A percentile compares a stretch with the other conserved stretches of the same genome.
phyloP scores from a whole-genome alignment of 805 yeast species.

The Lipomyces sp. region DNA sequence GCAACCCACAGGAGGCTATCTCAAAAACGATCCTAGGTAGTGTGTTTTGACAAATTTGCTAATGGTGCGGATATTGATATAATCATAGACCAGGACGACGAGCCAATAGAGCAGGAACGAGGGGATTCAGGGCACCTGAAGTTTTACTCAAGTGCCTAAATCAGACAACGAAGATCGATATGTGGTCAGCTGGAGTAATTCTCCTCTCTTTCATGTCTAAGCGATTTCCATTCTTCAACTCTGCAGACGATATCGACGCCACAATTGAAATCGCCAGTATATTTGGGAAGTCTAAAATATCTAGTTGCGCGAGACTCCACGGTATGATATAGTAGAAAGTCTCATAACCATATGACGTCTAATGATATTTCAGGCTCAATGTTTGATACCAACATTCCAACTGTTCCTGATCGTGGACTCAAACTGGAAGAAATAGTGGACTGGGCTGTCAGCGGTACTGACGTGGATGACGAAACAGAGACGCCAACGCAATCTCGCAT shows the following conservation, averaged over 20 bases:
- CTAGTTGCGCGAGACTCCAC: constrained; percentile 78
- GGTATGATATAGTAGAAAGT: constrained; percentile 51
- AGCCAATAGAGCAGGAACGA: constrained; percentile 95
- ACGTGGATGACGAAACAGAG: constrained; percentile 13
- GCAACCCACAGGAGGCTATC: constrained; percentile 64
- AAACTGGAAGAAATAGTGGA: constrained; percentile 52
- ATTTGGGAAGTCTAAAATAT: constrained; percentile 76
- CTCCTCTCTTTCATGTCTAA: constrained; percentile 75
- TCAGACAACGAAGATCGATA: constrained; percentile 80
- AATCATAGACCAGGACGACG: constrained; percentile 66
- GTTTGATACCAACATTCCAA: constrained; percentile 66
- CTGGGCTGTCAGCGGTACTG: constrained; percentile 42
- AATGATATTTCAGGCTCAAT: constrained; percentile 53
- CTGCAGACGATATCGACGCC: constrained; percentile 92
- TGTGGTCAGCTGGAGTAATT: constrained; percentile 93
- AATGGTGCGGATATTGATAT: background rate
- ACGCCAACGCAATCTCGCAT: constrained; percentile 8
- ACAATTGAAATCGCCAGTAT: constrained; percentile 79
- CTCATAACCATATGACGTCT: background rate
- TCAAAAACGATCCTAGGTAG: constrained; percentile 77
- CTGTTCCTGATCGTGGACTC: constrained; percentile 53
- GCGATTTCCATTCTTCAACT: constrained; percentile 91
- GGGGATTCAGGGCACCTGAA: constrained; percentile 95
- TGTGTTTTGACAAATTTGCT: background rate
- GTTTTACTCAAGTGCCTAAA: constrained; percentile 84